These are phyloP conservation scores for Gynochthodes officinalis DNA, from an alignment of 257 asterid species.

Conservation along the genomic window DNA sequence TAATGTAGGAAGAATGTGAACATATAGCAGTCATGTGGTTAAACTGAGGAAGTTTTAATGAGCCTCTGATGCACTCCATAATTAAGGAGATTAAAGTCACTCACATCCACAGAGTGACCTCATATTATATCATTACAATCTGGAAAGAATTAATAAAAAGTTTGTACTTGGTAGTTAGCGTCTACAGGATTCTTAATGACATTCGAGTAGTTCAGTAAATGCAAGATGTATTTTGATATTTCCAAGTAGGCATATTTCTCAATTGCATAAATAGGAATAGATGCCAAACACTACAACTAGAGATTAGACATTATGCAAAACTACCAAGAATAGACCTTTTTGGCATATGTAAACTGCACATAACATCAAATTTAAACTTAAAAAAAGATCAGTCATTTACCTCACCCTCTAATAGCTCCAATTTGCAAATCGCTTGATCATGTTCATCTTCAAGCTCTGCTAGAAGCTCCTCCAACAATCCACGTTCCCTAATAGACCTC, in stretches of 20 bases:
- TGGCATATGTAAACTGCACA: neutral
- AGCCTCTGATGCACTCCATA: neutral
- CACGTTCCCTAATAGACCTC: slow-evolving; percentile 34
- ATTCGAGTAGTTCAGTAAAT: neutral
- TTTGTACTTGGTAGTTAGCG: neutral
- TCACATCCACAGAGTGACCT: neutral
- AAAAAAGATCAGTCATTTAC: slow-evolving; percentile 18
- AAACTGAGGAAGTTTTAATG: neutral
- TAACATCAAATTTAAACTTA: neutral
- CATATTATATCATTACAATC: neutral
- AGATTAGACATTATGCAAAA: neutral
- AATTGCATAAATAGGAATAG: neutral
- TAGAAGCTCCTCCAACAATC: slow-evolving; percentile 36
- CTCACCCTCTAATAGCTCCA: slow-evolving; percentile 50
- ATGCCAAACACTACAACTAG: neutral
- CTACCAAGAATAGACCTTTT: neutral
- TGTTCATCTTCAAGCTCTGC: slow-evolving; percentile 67
- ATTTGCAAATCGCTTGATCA: slow-evolving; percentile 48
- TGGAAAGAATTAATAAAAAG: neutral
- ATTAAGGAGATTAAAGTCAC: neutral
- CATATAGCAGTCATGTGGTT: neutral
- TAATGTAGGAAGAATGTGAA: neutral
- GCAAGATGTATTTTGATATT: neutral
- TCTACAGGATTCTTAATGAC: neutral
- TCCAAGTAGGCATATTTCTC: neutral